Percentiles rank a stretch among this genome's conserved stretches.
Evolutionary conservation across 305 asterid genomes (phyloP).

Genomic region (Ajuga reptans): DNA sequence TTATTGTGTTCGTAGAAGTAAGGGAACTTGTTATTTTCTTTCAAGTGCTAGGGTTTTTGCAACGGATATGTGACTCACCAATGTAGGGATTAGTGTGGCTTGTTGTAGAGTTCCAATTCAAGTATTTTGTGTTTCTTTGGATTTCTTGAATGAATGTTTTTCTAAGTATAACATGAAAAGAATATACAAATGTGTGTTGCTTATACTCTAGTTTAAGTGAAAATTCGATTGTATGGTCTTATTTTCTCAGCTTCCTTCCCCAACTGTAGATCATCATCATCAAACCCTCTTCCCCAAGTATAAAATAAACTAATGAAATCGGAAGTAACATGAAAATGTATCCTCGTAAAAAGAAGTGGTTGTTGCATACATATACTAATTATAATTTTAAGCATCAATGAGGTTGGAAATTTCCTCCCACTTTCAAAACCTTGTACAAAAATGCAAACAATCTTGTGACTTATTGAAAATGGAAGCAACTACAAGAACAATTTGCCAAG

Average conservation of each 20-base stretch:
- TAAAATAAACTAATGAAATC: background rate
- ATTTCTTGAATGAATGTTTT: background rate
- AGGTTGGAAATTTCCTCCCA: background rate
- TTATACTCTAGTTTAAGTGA: background rate
- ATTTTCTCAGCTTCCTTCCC: background rate
- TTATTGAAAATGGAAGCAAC: background rate
- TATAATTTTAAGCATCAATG: background rate
- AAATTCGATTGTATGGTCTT: background rate
- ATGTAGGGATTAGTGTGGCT: background rate
- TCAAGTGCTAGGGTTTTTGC: too few relatives aligned
- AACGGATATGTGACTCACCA: background rate
- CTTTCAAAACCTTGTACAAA: background rate
- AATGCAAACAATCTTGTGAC: background rate
- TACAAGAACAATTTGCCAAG: background rate
- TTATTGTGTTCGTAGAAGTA: background rate
- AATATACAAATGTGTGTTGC: background rate
- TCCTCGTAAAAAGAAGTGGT: background rate
- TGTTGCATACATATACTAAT: background rate
- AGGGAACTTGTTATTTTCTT: background rate
- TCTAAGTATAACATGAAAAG: background rate
- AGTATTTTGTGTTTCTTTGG: background rate
- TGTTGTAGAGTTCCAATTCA: conserved; percentile 11
- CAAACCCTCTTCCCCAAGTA: background rate
- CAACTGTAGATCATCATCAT: background rate
- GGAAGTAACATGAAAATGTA: background rate